These are phyloP conservation scores for Colletotrichum godetiae DNA, from an alignment of 2,329 filamentous ascomycete genomes.

Conservation along the genomic window DNA sequence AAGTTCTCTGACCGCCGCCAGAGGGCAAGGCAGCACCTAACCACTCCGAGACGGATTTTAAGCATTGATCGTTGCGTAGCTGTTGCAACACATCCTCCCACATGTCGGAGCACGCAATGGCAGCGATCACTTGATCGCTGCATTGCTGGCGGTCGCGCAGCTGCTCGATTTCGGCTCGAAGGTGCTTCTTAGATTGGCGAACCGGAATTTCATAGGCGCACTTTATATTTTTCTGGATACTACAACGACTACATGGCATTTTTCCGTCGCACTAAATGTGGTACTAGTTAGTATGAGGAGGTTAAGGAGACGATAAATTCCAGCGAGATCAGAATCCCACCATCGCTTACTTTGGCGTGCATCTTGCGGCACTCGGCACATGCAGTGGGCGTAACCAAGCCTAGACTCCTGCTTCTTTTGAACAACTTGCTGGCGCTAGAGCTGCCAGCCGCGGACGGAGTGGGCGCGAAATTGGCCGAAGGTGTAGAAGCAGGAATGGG, in stretches of 20 bases:
- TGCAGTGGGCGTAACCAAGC: slow-evolving; percentile 69
- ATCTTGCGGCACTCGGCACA: slow-evolving; percentile 73
- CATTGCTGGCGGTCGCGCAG: slow-evolving; percentile 65
- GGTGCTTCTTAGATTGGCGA: slow-evolving; percentile 71
- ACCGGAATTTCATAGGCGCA: slow-evolving; percentile 73
- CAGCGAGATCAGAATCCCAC: background rate
- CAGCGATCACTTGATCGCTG: slow-evolving; percentile 66
- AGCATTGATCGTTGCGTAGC: slow-evolving; percentile 63
- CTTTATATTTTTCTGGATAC: slow-evolving; percentile 62
- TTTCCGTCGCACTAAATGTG: slow-evolving; percentile 67
- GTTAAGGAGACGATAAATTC: background rate
- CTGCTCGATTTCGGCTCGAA: slow-evolving; percentile 69
- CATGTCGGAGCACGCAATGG: slow-evolving; percentile 61
- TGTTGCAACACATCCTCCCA: slow-evolving; percentile 66
- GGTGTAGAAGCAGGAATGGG: slow-evolving; percentile 9
- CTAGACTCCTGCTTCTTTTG: slow-evolving; percentile 65
- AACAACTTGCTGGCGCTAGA: slow-evolving; percentile 47
- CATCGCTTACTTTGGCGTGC: slow-evolving; percentile 65
- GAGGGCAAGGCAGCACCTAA: slow-evolving; percentile 51
- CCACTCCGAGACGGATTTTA: slow-evolving; percentile 68
- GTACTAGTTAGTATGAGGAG: background rate
- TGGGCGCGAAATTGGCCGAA: too few relatives aligned
- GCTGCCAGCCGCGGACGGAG: slow-evolving; percentile 12
- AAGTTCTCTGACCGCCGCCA: slow-evolving; percentile 43
- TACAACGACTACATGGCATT: slow-evolving; percentile 66